Base-by-base conservation (phyloP, 2,329 filamentous ascomycete genomes). In the Trichoderma koningii region DNA sequence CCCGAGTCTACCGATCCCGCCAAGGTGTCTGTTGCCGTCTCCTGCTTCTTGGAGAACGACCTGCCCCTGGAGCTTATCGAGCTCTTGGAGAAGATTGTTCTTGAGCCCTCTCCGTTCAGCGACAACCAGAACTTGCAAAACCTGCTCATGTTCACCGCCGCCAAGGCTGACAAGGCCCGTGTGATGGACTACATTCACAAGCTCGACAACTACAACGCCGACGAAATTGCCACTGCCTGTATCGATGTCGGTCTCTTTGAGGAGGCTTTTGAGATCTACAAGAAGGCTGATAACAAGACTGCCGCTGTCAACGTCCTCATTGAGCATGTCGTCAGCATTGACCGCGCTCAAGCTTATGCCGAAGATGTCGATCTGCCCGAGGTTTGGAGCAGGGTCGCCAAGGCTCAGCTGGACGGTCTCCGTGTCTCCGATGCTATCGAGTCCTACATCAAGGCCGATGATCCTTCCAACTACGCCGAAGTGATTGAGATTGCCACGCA, bases 21-120 rank as follows among this genome's bases (percentile, higher is more conserved):
- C 74, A 96, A 96, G 82, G 95, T 99, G 41, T 96, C 92, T 0
- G 86, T 97, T 69, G 95, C 95, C 55, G 95, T 99, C 65, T 90
- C 96, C 72, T 89, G 93, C 48, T 96, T 99, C 83, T 87, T 99
- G 61, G 88, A 90, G 70, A 91, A 91, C 64, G 95, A 99, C 74
- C 84, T 99, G 70, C 95, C 95, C 9, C 88, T 89, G 5, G 95
- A 99, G 81, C 85, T 99, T 59, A 98, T 99, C 72, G 96, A 99
- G 78, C 87, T 99, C 44, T 85, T 99, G 19, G 96, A 99, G 83
- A 99, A 98, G 87, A 99, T 99, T 70, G 94, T 99, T 38, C 83
- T 99, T n/a, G 95, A 99, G 82, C 96, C 95, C n/a, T 96, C 94
- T 5, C 92, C 92, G 5, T 99, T 99, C 83, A 97, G 92, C 73